Evolutionary conservation across 495 filamentous ascomycete species (phyloP).

Genomic region (Thozetella sp.): DNA sequence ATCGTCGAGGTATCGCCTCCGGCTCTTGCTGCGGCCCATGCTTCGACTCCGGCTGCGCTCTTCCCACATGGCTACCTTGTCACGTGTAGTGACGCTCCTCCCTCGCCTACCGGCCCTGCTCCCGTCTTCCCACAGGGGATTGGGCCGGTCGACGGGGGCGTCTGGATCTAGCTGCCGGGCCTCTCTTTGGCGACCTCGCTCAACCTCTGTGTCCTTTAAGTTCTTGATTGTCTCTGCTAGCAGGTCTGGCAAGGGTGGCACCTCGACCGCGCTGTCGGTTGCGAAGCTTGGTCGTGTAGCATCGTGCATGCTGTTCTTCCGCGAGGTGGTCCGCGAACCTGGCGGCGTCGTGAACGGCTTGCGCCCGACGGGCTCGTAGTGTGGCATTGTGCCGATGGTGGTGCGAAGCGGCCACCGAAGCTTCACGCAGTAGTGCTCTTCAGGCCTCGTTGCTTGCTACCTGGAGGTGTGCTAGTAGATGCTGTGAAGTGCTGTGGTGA

Average conservation of each 20-base stretch:
- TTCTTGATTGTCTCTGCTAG: conserved; percentile 1
- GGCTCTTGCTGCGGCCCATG: conserved; percentile 1
- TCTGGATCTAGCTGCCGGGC: neutral
- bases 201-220: neutral
- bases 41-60: neutral
- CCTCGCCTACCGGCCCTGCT: neutral
- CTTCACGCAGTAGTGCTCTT: neutral
- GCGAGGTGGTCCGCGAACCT: neutral
- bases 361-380: neutral
- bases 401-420: neutral
- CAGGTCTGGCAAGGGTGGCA: neutral
- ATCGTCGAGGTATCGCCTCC: neutral
- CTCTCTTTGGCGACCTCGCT: neutral
- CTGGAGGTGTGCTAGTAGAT: no score
- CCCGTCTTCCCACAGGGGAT: neutral
- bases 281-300: neutral
- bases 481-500: no score
- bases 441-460: no score
- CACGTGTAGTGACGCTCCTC: neutral
- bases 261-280: neutral
- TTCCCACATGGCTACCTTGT: conserved; percentile 1
- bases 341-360: neutral
- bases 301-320: conserved; percentile 3
- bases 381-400: neutral
- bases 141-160: neutral